Evolutionary conservation across 805 yeast species (phyloP).

Genomic region (Phaffomyces antillensis): DNA sequence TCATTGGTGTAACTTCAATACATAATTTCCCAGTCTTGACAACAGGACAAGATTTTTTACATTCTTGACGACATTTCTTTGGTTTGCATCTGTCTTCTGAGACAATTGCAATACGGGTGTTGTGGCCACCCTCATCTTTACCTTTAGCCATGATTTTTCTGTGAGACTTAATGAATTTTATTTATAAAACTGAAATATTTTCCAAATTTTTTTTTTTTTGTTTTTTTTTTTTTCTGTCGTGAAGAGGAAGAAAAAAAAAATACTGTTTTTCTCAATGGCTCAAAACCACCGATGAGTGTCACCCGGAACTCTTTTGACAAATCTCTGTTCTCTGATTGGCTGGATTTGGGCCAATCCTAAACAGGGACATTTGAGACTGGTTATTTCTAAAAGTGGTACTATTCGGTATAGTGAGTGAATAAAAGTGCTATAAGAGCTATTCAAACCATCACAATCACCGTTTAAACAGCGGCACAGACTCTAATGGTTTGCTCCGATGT

Average conservation of each 20-base stretch:
- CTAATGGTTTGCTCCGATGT: no score
- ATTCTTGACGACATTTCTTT: conserved; percentile 96
- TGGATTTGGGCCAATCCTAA: no score
- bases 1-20: conserved; percentile 88
- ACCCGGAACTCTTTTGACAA: not conserved
- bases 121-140: conserved; percentile 1
- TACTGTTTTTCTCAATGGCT: not conserved
- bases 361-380: no score
- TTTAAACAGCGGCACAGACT: no score
- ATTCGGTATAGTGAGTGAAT: no score
- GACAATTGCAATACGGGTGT: conserved; percentile 91
- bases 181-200: not conserved
- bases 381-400: no score
- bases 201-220: not conserved
- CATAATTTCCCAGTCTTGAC: conserved; percentile 96
- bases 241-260: no score
- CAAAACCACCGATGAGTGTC: not conserved
- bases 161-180: not conserved
- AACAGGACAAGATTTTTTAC: conserved; percentile 95
- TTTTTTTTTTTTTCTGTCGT: not conserved
- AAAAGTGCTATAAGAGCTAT: no score
- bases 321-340: not conserved
- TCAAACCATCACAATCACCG: no score
- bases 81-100: conserved; percentile 94
- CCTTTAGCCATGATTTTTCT: conserved; percentile 1